Evolutionary conservation across 1,139 yeast genomes (phyloP).

Genomic region (Suhomyces chickasaworum): DNA sequence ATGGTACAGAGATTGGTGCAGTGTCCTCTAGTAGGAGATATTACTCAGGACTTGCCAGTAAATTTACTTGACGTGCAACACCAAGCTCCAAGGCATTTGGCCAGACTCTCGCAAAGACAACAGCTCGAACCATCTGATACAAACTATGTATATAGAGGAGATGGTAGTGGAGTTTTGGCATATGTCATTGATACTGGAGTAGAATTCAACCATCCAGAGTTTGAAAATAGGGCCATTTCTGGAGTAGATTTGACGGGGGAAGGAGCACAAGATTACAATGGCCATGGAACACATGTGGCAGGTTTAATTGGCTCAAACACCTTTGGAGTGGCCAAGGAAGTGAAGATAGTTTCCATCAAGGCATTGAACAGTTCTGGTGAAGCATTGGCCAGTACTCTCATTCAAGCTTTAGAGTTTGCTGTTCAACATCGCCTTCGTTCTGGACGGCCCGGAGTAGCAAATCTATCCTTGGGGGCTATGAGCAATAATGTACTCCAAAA

Average conservation of each 20-base stretch:
- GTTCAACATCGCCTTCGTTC: conserved; percentile 55
- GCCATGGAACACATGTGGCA: conserved; percentile 89
- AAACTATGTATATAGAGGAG: conserved; percentile 46
- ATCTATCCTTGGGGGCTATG: conserved; percentile 75
- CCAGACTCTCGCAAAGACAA: conserved; percentile 57
- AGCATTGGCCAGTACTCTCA: conserved; percentile 67
- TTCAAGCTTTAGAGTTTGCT: conserved; percentile 72
- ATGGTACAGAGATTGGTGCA: conserved; percentile 48
- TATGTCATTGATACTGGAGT: conserved; percentile 86
- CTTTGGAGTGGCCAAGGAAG: conserved; percentile 79
- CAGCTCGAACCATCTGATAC: conserved; percentile 28
- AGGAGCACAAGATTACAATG: conserved; percentile 64
- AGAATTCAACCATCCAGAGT: conserved; percentile 58
- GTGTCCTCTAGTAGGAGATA: conserved; percentile 55
- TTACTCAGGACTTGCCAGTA: conserved; percentile 59
- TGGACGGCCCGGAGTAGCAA: conserved; percentile 64
- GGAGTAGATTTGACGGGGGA: conserved; percentile 67
- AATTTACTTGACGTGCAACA: conserved; percentile 47
- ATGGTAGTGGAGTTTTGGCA: conserved; percentile 61
- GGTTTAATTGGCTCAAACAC: conserved; percentile 80
- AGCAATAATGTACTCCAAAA: conserved; percentile 65
- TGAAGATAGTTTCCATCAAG: conserved; percentile 66
- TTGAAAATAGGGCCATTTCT: conserved; percentile 58
- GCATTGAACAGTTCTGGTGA: conserved; percentile 65
- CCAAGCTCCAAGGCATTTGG: conserved; percentile 70